Base-by-base conservation (phyloP, 805 yeast species). In the Saturnispora ahearnii region DNA sequence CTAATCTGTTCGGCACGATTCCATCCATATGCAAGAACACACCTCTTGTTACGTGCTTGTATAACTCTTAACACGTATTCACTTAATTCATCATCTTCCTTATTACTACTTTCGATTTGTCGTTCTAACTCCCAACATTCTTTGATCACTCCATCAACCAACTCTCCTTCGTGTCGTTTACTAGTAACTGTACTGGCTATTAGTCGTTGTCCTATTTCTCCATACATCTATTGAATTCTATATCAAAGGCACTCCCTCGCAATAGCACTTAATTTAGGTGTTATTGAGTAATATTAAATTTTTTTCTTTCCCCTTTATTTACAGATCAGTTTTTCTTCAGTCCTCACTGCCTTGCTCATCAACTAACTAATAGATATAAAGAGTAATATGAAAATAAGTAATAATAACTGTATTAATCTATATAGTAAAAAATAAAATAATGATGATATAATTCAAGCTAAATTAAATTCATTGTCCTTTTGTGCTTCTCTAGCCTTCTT, bases 21-120 rank as follows among this genome's bases (percentile, higher is more conserved):
- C 78, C 79, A 51, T 75, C 86, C 41, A 61, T 93, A 89, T 0
- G 96, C 96, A 46, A 93, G 62, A 34, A 93, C 62, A 63, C 97
- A 88, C 46, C 99, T 70, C 63, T 93, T 95, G 69, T 95, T 90
- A 13, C 50, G 36, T 41, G 32, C 44, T 15, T 32, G n/a, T 5
- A 40, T 28, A 29, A 33, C 50, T 8, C 36, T 24, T n/a, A 47
- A 21, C 33, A 41, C 41, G n/a, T 41, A 41, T 22, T 45, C 41
- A 11, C 41, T 45, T 13, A 45, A 37, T 18, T 31, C 47, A 9
- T 37, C 47, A 4, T 34, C 47, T 34, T 36, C 24, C 15, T 32
- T 26, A 21, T n/a, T 28, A 11, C 36, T 12, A 10, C 12, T 13
- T 22, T 30, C 45, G 13, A 42, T 26, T 9, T 28, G 32, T n/a